These are phyloP conservation scores for Entonaema liquescens DNA, from an alignment of 495 filamentous ascomycete species.

Conservation along the genomic window DNA sequence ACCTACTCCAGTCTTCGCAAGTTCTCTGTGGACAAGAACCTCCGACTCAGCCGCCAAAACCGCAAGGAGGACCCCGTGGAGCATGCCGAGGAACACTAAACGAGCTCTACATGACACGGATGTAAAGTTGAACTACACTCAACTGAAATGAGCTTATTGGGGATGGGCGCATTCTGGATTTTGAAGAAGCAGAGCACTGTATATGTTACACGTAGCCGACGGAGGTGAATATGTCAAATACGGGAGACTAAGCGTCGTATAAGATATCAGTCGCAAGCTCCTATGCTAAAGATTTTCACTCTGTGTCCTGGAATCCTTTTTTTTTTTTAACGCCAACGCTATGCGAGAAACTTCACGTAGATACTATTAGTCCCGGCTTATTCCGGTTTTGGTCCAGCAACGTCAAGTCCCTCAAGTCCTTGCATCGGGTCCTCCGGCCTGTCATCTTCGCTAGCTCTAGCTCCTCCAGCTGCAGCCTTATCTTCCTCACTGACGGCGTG, in stretches of 20 bases:
- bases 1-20: slow-evolving; percentile 82
- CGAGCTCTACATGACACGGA: neutral
- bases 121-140: slow-evolving; percentile 2
- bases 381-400: slow-evolving; percentile 88
- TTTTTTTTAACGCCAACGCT: slow-evolving; percentile 54
- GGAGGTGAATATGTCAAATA: slow-evolving; percentile 39
- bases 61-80: slow-evolving; percentile 51
- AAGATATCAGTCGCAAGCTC: slow-evolving; percentile 38
- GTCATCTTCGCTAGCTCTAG: slow-evolving; percentile 57
- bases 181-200: slow-evolving; percentile 42
- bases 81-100: slow-evolving; percentile 43
- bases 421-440: slow-evolving; percentile 89
- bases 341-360: slow-evolving; percentile 46
- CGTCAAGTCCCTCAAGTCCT: slow-evolving; percentile 89
- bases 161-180: slow-evolving; percentile 31
- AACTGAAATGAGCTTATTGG: slow-evolving; percentile 21
- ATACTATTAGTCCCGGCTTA: slow-evolving; percentile 50
- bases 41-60: slow-evolving; percentile 74
- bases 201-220: slow-evolving; percentile 43
- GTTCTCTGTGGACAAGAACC: slow-evolving; percentile 86
- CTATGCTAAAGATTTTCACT: slow-evolving; percentile 27
- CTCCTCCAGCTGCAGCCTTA: slow-evolving; percentile 67
- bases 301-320: slow-evolving; percentile 32
- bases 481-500: slow-evolving; percentile 92
- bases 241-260: slow-evolving; percentile 40